Evolutionary conservation across 768 basidiomycete species (phyloP).

Genomic region (Mycena alexandri): DNA sequence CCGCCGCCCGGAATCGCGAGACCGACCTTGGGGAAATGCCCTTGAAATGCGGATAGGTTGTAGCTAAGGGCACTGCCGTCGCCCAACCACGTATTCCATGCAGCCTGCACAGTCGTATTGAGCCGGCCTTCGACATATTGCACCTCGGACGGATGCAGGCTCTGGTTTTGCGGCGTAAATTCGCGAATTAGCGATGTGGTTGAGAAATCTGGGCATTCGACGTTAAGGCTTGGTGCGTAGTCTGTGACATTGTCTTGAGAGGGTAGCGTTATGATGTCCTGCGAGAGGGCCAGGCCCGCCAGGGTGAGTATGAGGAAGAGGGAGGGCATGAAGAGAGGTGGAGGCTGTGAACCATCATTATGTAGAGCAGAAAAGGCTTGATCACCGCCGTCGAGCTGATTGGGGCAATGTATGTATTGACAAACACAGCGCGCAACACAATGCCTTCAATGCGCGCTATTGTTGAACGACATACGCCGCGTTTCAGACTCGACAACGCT

Average conservation of each 20-base stretch:
- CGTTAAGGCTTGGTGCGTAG: slow-evolving; percentile 66
- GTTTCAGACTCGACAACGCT: too few species aligned
- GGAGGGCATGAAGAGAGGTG: slow-evolving; percentile 25
- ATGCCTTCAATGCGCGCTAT: too few species aligned
- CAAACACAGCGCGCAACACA: too few species aligned
- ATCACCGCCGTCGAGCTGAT: slow-evolving; percentile 11
- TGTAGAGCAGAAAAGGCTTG: slow-evolving; percentile 7
- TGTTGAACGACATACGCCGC: too few species aligned
- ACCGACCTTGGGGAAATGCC: slow-evolving; percentile 64
- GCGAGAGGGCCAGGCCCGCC: slow-evolving; percentile 23
- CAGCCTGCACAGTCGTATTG: slow-evolving; percentile 54
- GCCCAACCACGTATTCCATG: slow-evolving; percentile 73
- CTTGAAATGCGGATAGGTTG: slow-evolving; percentile 56
- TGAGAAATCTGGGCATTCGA: slow-evolving; percentile 65
- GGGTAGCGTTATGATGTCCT: slow-evolving; percentile 29
- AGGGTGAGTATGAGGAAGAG: slow-evolving; percentile 30
- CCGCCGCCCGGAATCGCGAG: slow-evolving; percentile 82
- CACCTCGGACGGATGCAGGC: slow-evolving; percentile 61
- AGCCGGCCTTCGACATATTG: slow-evolving; percentile 62
- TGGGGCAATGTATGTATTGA: not conserved
- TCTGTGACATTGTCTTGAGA: slow-evolving; percentile 52
- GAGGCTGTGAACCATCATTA: slow-evolving; percentile 35
- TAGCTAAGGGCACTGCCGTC: slow-evolving; percentile 68
- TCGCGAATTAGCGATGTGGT: slow-evolving; percentile 62
- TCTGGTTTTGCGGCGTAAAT: slow-evolving; percentile 64